phyloP scores from a whole-genome alignment of 2,329 filamentous ascomycete species.

The Colletotrichum gloeosporioides region DNA sequence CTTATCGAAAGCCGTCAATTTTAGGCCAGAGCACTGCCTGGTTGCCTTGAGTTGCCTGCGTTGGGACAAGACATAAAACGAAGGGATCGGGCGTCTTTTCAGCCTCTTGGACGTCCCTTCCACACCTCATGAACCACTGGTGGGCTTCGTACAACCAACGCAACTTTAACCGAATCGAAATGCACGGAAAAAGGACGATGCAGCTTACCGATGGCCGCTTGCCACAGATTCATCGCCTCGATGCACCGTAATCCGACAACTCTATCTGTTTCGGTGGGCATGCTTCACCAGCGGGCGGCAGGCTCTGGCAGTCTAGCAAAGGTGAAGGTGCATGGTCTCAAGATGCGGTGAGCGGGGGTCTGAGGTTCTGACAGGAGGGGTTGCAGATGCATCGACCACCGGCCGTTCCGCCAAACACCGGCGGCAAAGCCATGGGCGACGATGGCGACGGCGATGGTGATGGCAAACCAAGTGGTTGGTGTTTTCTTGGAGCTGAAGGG shows the following conservation, averaged over 20 bases:
- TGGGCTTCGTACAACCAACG: neutral
- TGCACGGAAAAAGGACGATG: neutral
- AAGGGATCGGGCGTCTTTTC: neutral
- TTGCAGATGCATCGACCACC: neutral
- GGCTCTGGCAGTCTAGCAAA: neutral
- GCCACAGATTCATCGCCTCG: slow-evolving; percentile 2
- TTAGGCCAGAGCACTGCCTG: slow-evolving; percentile 1
- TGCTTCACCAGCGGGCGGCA: neutral
- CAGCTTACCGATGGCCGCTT: slow-evolving; percentile 8
- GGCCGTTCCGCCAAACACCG: neutral
- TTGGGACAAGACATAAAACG: neutral
- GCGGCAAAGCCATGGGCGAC: neutral
- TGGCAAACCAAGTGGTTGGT: neutral
- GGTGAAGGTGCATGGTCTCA: neutral
- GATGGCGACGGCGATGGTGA: neutral
- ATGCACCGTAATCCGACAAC: neutral
- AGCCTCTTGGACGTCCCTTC: slow-evolving; percentile 3
- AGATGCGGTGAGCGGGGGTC: slow-evolving; percentile 9
- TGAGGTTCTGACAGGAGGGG: neutral
- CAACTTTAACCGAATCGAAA: neutral
- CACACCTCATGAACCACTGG: neutral
- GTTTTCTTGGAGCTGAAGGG: neutral
- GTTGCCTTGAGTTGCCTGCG: neutral
- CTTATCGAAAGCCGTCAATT: neutral
- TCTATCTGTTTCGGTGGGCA: neutral